phyloP scores from a whole-genome alignment of 1,284 basidiomycete species.

The Trametes versicolor region DNA sequence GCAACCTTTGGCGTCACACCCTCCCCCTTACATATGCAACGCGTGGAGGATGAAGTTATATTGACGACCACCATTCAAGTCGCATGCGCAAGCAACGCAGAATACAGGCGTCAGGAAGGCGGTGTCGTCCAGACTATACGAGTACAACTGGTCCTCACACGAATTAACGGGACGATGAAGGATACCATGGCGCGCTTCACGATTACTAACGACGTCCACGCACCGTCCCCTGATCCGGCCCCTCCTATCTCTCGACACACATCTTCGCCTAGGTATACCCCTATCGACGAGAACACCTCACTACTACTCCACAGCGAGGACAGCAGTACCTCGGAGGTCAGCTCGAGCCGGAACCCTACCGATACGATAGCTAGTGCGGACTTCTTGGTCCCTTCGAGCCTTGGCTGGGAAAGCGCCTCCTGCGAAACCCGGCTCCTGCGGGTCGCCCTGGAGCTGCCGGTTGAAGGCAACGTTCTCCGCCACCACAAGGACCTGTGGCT shows the following conservation, averaged over 20 bases:
- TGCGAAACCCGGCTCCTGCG: not conserved
- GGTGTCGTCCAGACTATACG: not conserved
- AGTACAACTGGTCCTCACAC: not conserved
- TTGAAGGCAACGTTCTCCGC: not conserved
- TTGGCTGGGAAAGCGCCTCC: not conserved
- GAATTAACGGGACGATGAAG: too few species aligned
- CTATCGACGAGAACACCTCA: too few species aligned
- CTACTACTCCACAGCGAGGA: too few species aligned
- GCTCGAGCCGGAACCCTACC: too few species aligned
- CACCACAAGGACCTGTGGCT: not conserved
- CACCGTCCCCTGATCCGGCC: too few species aligned
- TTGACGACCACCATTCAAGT: not conserved
- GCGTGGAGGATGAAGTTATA: not conserved
- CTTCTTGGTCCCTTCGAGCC: not conserved
- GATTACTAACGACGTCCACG: too few species aligned
- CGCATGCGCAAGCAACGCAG: not conserved
- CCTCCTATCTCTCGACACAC: too few species aligned
- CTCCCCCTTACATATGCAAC: not conserved
- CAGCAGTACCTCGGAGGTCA: too few species aligned
- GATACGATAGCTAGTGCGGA: not conserved
- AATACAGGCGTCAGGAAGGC: not conserved
- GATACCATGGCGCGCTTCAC: too few species aligned
- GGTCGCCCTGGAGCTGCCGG: not conserved
- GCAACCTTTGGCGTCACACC: not conserved
- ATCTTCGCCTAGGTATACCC: too few species aligned